A percentile compares a stretch with the other conserved stretches of the same genome.
These are phyloP conservation scores for Aspergillus carbonarius DNA, from an alignment of 2,329 filamentous ascomycete genomes.

Conservation along the genomic window DNA sequence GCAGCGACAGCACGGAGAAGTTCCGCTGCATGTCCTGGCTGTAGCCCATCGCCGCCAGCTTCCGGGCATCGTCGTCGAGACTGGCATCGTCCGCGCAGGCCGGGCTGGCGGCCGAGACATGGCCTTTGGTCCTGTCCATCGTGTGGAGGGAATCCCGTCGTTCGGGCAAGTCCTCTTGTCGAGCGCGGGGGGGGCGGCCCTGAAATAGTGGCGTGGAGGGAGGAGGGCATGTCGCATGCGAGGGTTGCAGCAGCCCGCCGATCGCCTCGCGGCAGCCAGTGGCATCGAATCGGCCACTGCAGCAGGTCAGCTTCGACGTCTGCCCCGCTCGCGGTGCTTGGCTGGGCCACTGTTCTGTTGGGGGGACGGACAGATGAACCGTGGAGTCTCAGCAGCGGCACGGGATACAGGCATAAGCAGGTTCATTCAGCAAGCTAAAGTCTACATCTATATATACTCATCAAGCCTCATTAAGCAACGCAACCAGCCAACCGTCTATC, in stretches of 20 bases:
- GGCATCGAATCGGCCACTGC: background rate
- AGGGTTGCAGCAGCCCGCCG: background rate
- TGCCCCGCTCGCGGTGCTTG: background rate
- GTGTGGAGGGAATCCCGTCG: too few species aligned
- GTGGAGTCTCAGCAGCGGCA: background rate
- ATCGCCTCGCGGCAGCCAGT: background rate
- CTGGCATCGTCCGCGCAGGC: background rate
- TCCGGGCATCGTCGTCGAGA: conserved; percentile 38
- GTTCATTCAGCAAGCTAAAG: background rate
- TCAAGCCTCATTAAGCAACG: background rate
- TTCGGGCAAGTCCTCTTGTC: too few species aligned
- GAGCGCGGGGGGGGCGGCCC: background rate
- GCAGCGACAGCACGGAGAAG: conserved; percentile 49
- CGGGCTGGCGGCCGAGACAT: background rate
- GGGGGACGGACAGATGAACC: background rate
- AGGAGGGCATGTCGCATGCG: background rate
- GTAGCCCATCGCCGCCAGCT: conserved; percentile 50
- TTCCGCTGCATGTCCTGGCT: conserved; percentile 46
- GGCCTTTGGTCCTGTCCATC: background rate
- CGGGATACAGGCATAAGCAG: background rate
- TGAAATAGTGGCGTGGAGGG: background rate
- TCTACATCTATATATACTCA: conserved; percentile 4
- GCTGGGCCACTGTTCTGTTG: too few species aligned
- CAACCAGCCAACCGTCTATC: background rate
- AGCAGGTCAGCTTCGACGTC: background rate